Conservation (phyloP, 2,329 filamentous ascomycete genomes). For the Aphanoascus verrucosus region DNA sequence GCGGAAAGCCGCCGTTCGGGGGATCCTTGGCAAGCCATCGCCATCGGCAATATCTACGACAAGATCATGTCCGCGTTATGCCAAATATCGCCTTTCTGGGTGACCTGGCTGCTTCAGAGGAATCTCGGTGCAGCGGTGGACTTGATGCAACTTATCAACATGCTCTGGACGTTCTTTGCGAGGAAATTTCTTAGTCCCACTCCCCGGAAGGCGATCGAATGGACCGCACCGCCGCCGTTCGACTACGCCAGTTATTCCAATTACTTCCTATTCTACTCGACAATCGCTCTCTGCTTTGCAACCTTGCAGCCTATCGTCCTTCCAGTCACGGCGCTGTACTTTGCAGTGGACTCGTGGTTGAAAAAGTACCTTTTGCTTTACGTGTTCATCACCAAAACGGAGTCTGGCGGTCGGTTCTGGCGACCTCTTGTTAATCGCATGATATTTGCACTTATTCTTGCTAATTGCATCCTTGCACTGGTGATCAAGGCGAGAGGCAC, state of each 20-base stretch:
- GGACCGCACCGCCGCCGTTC: conserved; percentile 83
- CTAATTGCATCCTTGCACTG: conserved; percentile 67
- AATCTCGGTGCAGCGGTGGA: conserved; percentile 91
- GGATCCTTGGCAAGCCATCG: conserved; percentile 59
- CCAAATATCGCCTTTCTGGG: conserved; percentile 79
- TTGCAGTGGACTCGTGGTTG: conserved; percentile 71
- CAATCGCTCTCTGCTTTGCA: conserved; percentile 74
- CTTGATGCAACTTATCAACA: conserved; percentile 73
- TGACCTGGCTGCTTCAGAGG: conserved; percentile 83
- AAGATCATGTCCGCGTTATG: conserved; percentile 66
- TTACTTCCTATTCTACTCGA: conserved; percentile 91
- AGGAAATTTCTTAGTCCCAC: conserved; percentile 80
- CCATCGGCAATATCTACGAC: conserved; percentile 50
- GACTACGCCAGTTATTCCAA: conserved; percentile 98
- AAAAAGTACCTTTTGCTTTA: conserved; percentile 95
- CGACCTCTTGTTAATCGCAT: conserved; percentile 85
- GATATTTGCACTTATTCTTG: conserved; percentile 66
- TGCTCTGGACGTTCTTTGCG: conserved; percentile 74
- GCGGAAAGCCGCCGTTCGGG: conserved; percentile 45
- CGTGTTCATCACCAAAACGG: conserved; percentile 91
- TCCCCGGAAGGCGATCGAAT: conserved; percentile 79
- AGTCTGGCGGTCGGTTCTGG: conserved; percentile 91
- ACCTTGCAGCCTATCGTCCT: conserved; percentile 79
- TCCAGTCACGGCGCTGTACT: conserved; percentile 79
- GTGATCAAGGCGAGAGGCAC: conserved; percentile 62